Base-by-base conservation (phyloP, 257 asterid species). In the Solanum paucissectum region DNA sequence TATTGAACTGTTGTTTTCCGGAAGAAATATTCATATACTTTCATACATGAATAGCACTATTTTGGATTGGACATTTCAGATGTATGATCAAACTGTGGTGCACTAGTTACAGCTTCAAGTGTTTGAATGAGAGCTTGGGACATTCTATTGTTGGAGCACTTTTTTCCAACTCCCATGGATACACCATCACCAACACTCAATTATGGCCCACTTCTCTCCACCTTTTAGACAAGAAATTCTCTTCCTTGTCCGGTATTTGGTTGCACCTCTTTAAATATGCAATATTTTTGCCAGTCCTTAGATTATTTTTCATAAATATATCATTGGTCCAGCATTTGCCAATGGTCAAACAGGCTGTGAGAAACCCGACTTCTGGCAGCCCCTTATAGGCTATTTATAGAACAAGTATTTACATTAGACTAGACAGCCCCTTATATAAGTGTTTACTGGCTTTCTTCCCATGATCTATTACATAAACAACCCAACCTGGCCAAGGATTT, bases 401-500 rank as follows among this genome's bases (percentile, higher is more conserved):
- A 46, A 46, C 38, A 68, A 68, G 72, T 83, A 49, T 20, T 33
- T 46, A 60, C 20, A 52, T 83, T 16, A 55, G 83, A 74, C 83
- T 46, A 34, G 4, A 34, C 36, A 34, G 36, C 36, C 5, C 36
- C 36, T 34, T 33, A 33, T 33, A 33, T 33, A 3, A 33, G 34
- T 33, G 66, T 37, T 25, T 74, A 86, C 86, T 83, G 49, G 68
- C 84, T 84, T 84, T 87, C 90, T 87, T 88, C 92, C 71, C 46
- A 14, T 27, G 93, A 64, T 87, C 83, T 88, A n/a, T 90, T 89
- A 84, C 99, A 97, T 36, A 95, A 90, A 33, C 99, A 97, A 1
- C 98, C 99, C 99, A 97, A 1, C 98, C 99, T 0, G 99, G 99
- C 62, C 86, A 92, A 68, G 99, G 99, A 82, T 97, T 96, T 33